Conservation (phyloP, 176 grass and related monocot genomes). For the maize (Zea mays) region Zm-B73-REFERENCE-NAM-5.0 NC_050098.1:59706001-59706500, state of each 20-base stretch:
- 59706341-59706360: not conserved
- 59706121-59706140: too few species aligned
- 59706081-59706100: not conserved
- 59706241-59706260: conserved; percentile 14
- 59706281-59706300: not conserved
- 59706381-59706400: not conserved
- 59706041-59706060: not conserved
- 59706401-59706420: not conserved
- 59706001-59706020: not conserved
- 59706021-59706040: not conserved
- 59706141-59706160: too few species aligned
- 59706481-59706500: not conserved
- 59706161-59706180: too few species aligned
- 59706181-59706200: too few species aligned
- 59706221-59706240: not conserved
- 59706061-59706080: not conserved
- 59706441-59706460: too few species aligned
- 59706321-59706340: not conserved
- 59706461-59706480: not conserved
- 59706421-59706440: not conserved
- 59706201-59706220: not conserved
- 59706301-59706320: not conserved
- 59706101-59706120: not conserved
- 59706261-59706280: not conserved
- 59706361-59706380: not conserved